These are phyloP conservation scores for Ophiognomonia clavigignenti-juglandacearum DNA, from an alignment of 2,329 filamentous ascomycete species.

Conservation along the genomic window DNA sequence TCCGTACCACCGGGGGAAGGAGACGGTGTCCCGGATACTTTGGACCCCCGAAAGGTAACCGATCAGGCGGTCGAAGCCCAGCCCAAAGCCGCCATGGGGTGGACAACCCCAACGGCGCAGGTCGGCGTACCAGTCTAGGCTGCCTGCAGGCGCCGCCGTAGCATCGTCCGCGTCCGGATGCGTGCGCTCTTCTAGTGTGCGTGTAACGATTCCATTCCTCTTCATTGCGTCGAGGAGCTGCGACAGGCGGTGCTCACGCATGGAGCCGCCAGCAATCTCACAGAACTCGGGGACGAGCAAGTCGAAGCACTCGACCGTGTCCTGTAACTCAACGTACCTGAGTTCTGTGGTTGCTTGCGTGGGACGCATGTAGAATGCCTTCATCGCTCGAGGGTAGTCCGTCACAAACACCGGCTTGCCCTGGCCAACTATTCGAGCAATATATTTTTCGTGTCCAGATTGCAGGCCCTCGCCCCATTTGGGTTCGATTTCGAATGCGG, in stretches of 20 bases:
- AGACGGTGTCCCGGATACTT: constrained; percentile 79
- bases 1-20: constrained; percentile 73
- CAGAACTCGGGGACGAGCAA: constrained; percentile 80
- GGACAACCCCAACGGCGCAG: constrained; percentile 86
- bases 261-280: constrained; percentile 82
- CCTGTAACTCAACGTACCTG: neutral
- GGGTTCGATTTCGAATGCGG: constrained; percentile 63
- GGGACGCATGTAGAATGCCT: constrained; percentile 68
- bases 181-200: constrained; percentile 16
- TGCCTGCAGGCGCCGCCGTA: constrained; percentile 2
- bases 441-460: constrained; percentile 87
- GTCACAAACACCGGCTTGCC: constrained; percentile 81
- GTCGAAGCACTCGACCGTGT: constrained; percentile 85
- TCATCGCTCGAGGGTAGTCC: constrained; percentile 81
- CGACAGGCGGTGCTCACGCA: constrained; percentile 76
- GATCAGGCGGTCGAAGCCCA: constrained; percentile 84
- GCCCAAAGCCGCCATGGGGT: constrained; percentile 84
- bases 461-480: constrained; percentile 72
- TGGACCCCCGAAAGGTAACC: constrained; percentile 77
- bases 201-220: constrained; percentile 54
- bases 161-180: constrained; percentile 17
- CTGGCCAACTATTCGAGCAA: constrained; percentile 57
- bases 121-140: constrained; percentile 80
- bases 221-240: constrained; percentile 68
- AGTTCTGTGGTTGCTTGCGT: neutral